Percentiles rank a stretch among this genome's conserved stretches.
phyloP scores from a whole-genome alignment of 441 rosid genomes.

The Gossypium schwendimanii region DNA sequence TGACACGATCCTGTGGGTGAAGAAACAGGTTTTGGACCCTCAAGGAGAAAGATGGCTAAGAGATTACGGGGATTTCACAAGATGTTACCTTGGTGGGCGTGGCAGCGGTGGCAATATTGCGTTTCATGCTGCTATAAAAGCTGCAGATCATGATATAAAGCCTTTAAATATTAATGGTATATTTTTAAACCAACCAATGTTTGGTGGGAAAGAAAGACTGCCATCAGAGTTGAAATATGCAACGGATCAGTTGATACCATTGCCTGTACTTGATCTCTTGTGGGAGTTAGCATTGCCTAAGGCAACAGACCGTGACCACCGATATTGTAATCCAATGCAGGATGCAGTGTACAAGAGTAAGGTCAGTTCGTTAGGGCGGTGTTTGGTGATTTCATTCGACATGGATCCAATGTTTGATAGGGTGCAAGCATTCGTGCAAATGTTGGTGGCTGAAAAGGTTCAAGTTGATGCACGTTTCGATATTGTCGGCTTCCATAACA shows the following conservation, averaged over 20 bases:
- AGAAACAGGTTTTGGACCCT: constrained; percentile 19
- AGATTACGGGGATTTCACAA: constrained; percentile 23
- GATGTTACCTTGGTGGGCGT: constrained; percentile 28
- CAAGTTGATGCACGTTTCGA: constrained; percentile 24
- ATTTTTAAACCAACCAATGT: constrained; percentile 35
- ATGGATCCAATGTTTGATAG: constrained; percentile 32
- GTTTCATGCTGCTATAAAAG: constrained; percentile 18
- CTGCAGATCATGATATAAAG: constrained; percentile 8
- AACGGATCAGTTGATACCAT: constrained; percentile 20
- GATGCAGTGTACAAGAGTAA: constrained; percentile 24
- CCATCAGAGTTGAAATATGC: constrained; percentile 23
- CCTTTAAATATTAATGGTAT: constrained; percentile 28
- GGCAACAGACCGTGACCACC: constrained; percentile 33
- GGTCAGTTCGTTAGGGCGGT: constrained; percentile 16
- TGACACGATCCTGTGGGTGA: constrained; percentile 29
- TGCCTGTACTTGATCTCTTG: constrained; percentile 25
- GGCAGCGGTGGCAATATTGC: constrained; percentile 32
- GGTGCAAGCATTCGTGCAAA: constrained; percentile 17
- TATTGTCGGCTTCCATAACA: constrained; percentile 9
- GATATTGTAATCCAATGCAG: constrained; percentile 29
- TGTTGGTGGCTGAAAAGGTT: constrained; percentile 16
- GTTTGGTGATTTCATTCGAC: constrained; percentile 25
- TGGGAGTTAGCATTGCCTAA: constrained; percentile 37
- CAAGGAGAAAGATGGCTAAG: constrained; percentile 34
- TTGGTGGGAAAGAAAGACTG: constrained; percentile 26